Evolutionary conservation across 257 asterid species (phyloP).

Genomic region (Plantago elongata): DNA sequence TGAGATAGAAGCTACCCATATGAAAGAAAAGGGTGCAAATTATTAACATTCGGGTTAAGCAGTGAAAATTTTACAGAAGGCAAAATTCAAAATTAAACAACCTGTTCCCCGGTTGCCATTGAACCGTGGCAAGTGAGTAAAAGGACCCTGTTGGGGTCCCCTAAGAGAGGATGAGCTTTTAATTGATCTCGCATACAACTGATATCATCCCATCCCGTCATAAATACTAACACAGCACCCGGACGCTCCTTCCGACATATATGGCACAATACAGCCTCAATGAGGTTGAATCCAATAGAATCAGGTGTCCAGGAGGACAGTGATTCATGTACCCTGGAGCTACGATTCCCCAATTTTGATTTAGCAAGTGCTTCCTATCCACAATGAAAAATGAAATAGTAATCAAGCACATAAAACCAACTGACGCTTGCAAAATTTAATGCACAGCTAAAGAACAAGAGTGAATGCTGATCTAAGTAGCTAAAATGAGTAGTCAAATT

Average conservation of each 20-base stretch:
- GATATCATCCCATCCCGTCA: slow-evolving; percentile 99
- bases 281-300: slow-evolving; percentile 86
- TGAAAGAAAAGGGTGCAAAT: slow-evolving; percentile 10
- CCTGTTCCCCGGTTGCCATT: slow-evolving; percentile 98
- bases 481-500: background rate
- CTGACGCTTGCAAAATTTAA: background rate
- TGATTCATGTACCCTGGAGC: slow-evolving; percentile 84
- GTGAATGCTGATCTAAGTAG: background rate
- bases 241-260: slow-evolving; percentile 95
- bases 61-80: background rate
- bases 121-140: slow-evolving; percentile 94
- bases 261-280: slow-evolving; percentile 90
- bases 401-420: slow-evolving; percentile 16
- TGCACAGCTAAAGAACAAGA: background rate
- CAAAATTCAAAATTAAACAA: background rate
- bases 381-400: slow-evolving; percentile 15
- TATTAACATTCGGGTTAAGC: slow-evolving; percentile 3
- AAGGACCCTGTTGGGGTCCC: slow-evolving; percentile 95
- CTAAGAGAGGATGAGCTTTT: slow-evolving; percentile 96
- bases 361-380: slow-evolving; percentile 77
- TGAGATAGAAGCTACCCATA: background rate
- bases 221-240: slow-evolving; percentile 88
- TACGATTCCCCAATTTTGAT: slow-evolving; percentile 77
- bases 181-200: slow-evolving; percentile 92
- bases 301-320: slow-evolving; percentile 89